Conservation (phyloP, 441 rosid genomes). For the Kokia cookei region DNA sequence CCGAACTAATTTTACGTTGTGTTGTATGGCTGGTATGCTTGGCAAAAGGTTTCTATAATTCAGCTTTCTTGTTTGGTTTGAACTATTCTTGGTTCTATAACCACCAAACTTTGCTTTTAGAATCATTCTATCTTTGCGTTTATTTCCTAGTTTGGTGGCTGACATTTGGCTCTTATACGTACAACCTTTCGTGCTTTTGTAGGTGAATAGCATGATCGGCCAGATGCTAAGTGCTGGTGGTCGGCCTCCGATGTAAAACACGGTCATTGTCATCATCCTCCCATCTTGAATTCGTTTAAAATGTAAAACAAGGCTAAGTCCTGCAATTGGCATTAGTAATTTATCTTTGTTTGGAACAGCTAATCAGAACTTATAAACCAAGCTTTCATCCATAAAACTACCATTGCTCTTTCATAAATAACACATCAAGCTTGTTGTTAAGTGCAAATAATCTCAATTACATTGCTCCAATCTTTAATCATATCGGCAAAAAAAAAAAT, state of each 20-base stretch:
- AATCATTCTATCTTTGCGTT: not conserved
- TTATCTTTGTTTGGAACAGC: not conserved
- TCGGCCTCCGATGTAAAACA: conserved; percentile 60
- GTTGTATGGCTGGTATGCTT: not conserved
- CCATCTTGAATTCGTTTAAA: not conserved
- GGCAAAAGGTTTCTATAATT: not conserved
- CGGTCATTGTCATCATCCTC: not conserved
- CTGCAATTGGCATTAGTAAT: not conserved
- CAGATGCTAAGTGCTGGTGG: conserved; percentile 80
- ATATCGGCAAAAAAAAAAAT: not conserved
- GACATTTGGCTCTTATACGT: not conserved
- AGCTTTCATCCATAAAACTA: too few relatives aligned
- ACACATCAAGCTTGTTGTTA: not conserved
- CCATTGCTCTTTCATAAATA: not conserved
- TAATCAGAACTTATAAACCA: not conserved
- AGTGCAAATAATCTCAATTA: not conserved
- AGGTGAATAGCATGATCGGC: conserved; percentile 81
- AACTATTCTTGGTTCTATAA: not conserved
- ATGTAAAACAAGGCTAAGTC: not conserved
- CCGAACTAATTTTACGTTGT: not conserved
- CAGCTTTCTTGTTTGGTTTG: not conserved
- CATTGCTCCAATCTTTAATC: too few relatives aligned
- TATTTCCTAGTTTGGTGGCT: not conserved
- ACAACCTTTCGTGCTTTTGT: conserved; percentile 1
- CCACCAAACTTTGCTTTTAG: not conserved